phyloP scores from a whole-genome alignment of 495 filamentous ascomycete species.

The Thermothielavioides terrestris region DNA sequence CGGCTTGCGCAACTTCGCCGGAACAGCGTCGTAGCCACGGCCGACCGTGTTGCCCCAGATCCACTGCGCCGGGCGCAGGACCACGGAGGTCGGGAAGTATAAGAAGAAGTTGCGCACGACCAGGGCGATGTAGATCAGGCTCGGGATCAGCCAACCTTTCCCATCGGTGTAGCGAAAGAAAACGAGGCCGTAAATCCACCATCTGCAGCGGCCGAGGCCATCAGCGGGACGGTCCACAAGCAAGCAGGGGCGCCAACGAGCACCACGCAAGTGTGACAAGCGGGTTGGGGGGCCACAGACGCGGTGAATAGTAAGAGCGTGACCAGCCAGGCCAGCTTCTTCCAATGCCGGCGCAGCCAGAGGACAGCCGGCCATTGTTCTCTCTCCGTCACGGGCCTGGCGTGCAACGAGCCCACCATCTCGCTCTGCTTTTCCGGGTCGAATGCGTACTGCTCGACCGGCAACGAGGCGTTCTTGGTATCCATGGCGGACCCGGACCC shows the following conservation, averaged over 20 bases:
- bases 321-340: constrained; percentile 6
- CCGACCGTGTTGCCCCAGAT: constrained; percentile 58
- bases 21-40: constrained; percentile 46
- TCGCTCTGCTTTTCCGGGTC: constrained; percentile 23
- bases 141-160: constrained; percentile 75
- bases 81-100: constrained; percentile 57
- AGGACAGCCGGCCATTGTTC: neutral
- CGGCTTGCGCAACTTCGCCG: constrained; percentile 53
- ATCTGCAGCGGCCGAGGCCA: constrained; percentile 39
- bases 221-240: constrained; percentile 2
- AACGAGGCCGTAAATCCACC: constrained; percentile 81
- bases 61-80: constrained; percentile 55
- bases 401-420: constrained; percentile 17
- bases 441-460: constrained; percentile 10
- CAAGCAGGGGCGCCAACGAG: too few relatives aligned
- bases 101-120: constrained; percentile 64
- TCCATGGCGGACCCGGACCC: too few relatives aligned
- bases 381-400: neutral
- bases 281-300: constrained; percentile 11
- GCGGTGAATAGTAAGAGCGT: constrained; percentile 17
- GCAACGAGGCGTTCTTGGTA: constrained; percentile 2
- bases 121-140: constrained; percentile 70
- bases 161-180: constrained; percentile 63
- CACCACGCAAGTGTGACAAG: neutral
- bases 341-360: constrained; percentile 9